Base-by-base conservation (phyloP, 164 flowering plant species). In the Hamamelis virginiana region DNA sequence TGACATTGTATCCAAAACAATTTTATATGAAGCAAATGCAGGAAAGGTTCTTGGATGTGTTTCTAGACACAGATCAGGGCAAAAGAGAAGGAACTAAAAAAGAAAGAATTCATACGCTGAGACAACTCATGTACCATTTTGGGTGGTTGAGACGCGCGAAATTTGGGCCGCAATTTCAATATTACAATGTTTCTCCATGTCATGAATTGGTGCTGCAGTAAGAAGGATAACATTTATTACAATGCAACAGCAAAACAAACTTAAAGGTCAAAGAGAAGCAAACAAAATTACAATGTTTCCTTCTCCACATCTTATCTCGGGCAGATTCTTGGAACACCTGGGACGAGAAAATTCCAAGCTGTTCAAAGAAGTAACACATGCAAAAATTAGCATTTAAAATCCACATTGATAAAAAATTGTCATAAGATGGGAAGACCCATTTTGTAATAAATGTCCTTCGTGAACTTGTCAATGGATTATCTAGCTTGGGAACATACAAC, bases 301-400 rank as follows among this genome's bases (percentile, higher is more conserved):
- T 85, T 77, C 81, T 86, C 87, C 85, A 75, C 55, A 83, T 82
- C 76, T 85, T 89, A 25, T 87, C 92, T 67, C 87, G 86, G 14
- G 90, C 77, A 73, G 97, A 86, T 68, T 88, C 96, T 78, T 92
- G 97, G 78, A 95, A 91, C 59, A 95, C 91, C 81, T 92, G 99
- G 76, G 97, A 89, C 47, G 99, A 95, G 83, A 95, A 95, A 73
- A 87, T 89, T 82, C 99, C 97, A 75, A 95, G 93, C 99, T 95
- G 94, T 71, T 72, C 78, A 72, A 75, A 71, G 58, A 70, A 66
- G 51, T 56, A 67, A 72, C 5, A 60, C 52, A 68, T 26, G 38
- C 22, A 66, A 68, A 21, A 5, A 26, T 33, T 19, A 57, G 44
- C 19, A 65, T 22, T 47, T 65, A 38, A 41, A 48, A 41, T 5